Percentiles rank a stretch among this genome's conserved stretches.
Conservation (phyloP, 495 filamentous ascomycete species). For the Penicillium silybi region DNA sequence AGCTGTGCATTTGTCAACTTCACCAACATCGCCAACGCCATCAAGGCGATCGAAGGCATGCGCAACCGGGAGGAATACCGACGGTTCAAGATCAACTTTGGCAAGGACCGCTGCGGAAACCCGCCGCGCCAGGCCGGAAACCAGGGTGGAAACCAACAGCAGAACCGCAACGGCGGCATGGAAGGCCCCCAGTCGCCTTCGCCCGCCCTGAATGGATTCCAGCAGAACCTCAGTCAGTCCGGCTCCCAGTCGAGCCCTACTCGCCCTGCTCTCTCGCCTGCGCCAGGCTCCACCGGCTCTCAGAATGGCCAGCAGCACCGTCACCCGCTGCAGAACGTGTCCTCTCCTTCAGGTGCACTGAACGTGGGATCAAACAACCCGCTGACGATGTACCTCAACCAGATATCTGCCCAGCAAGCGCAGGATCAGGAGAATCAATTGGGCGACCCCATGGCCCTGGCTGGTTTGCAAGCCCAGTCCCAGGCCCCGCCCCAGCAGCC, state of each 20-base stretch:
- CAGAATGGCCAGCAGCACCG: constrained; percentile 48
- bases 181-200: constrained; percentile 65
- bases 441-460: constrained; percentile 47
- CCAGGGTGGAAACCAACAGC: constrained; percentile 38
- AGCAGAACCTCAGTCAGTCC: constrained; percentile 50
- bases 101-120: constrained; percentile 97
- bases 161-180: constrained; percentile 53
- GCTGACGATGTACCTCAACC: constrained; percentile 87
- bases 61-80: constrained; percentile 92
- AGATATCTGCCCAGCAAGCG: constrained; percentile 74
- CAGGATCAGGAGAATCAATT: constrained; percentile 55
- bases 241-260: constrained; percentile 70
- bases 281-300: constrained; percentile 53
- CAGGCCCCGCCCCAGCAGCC: constrained; percentile 47
- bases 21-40: constrained; percentile 98
- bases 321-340: constrained; percentile 48
- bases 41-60: constrained; percentile 97
- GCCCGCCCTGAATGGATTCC: constrained; percentile 46
- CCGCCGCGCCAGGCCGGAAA: constrained; percentile 78
- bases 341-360: constrained; percentile 66
- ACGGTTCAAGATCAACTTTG: constrained; percentile 99
- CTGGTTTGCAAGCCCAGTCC: constrained; percentile 63
- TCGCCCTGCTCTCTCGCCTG: constrained; percentile 52
- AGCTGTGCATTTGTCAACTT: constrained; percentile 99
- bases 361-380: constrained; percentile 82